Conservation (phyloP, 768 basidiomycete genomes). For the Psilocybe tampanensis region DNA sequence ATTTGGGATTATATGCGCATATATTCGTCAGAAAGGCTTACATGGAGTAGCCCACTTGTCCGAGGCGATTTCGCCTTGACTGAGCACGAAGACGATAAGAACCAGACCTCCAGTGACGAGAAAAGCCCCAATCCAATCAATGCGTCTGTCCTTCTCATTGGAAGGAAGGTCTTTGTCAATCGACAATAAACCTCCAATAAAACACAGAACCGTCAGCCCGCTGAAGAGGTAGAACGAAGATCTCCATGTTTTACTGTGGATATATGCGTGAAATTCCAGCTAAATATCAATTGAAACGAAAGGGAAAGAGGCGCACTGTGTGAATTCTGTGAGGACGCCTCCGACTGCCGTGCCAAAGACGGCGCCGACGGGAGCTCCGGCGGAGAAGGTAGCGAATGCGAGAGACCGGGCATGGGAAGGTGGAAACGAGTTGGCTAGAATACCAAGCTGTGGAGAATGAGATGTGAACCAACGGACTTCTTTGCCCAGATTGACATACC, state of each 20-base stretch:
- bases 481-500: slow-evolving; percentile 43
- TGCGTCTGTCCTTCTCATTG: slow-evolving; percentile 41
- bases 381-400: slow-evolving; percentile 83
- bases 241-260: slow-evolving; percentile 61
- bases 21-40: slow-evolving; percentile 12
- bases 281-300: too few species aligned
- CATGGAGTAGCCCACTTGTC: slow-evolving; percentile 58
- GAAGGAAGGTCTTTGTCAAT: slow-evolving; percentile 63
- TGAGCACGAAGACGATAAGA: slow-evolving; percentile 73
- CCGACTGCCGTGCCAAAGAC: slow-evolving; percentile 72
- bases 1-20: background rate
- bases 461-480: too few species aligned
- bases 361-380: slow-evolving; percentile 83
- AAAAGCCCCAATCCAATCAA: slow-evolving; percentile 80
- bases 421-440: slow-evolving; percentile 79
- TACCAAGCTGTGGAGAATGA: slow-evolving; percentile 58
- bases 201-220: slow-evolving; percentile 55
- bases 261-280: background rate
- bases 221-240: slow-evolving; percentile 59
- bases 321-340: slow-evolving; percentile 66
- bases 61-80: slow-evolving; percentile 61
- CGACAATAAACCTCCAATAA: slow-evolving; percentile 54
- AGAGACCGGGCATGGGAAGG: slow-evolving; percentile 63
- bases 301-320: slow-evolving; percentile 30
- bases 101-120: slow-evolving; percentile 66